Conservation (phyloP, 768 basidiomycete species). For the Pleurotus eryngii region DNA sequence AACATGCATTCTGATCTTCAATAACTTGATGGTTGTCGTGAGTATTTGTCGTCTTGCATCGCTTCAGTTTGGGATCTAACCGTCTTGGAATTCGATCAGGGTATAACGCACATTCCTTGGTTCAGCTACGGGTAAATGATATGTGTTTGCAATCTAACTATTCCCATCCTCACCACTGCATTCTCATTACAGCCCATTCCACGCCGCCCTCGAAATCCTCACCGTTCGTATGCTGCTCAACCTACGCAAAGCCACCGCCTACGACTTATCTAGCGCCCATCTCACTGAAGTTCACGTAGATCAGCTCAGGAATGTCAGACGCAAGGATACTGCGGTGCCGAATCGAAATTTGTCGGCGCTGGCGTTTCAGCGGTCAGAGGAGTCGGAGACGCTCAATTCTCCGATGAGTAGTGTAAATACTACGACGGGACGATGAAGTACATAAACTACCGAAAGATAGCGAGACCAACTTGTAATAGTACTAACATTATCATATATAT, state of each 20-base stretch:
- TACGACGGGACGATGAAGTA: too few species aligned
- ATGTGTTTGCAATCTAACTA: background rate
- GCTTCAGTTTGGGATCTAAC: background rate
- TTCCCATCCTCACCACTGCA: background rate
- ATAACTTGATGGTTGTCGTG: slow-evolving; percentile 44
- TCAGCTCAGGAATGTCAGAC: background rate
- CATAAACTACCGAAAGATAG: too few species aligned
- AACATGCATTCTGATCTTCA: slow-evolving; percentile 35
- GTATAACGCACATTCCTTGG: slow-evolving; percentile 44
- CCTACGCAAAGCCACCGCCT: slow-evolving; percentile 31
- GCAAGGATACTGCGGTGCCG: background rate
- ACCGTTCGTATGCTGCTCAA: slow-evolving; percentile 45
- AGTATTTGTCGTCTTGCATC: slow-evolving; percentile 11
- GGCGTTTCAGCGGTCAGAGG: slow-evolving; percentile 1
- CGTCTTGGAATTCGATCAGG: slow-evolving; percentile 19
- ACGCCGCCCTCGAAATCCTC: slow-evolving; percentile 43
- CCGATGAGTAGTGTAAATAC: background rate
- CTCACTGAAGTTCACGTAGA: background rate
- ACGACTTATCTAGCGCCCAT: background rate
- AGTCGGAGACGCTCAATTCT: background rate
- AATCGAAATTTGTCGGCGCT: background rate
- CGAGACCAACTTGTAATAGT: too few species aligned
- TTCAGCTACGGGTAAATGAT: slow-evolving; percentile 39
- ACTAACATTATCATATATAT: too few species aligned
- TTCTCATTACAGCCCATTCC: slow-evolving; percentile 33